These are phyloP conservation scores for Thecamonas trahens DNA, from an alignment of 78 protist species.

Conservation along the genomic window DNA sequence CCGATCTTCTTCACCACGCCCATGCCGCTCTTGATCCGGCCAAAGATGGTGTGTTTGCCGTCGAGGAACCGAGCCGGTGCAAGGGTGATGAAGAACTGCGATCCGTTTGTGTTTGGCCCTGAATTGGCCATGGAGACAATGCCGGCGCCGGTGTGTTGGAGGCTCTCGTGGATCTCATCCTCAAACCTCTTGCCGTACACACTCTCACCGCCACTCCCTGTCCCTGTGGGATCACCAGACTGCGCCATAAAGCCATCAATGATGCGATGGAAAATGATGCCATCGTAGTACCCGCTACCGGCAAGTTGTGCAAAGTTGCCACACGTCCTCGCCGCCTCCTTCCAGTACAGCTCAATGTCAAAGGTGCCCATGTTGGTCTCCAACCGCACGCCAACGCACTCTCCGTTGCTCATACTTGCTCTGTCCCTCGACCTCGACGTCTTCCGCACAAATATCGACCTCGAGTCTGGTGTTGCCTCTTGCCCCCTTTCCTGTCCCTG, in stretches of 20 bases:
- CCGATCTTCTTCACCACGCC: constrained; percentile 53
- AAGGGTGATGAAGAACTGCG: constrained; percentile 80
- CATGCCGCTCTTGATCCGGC: constrained; percentile 70
- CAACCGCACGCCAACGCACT: not conserved
- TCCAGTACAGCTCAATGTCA: constrained; percentile 64
- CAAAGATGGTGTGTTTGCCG: constrained; percentile 83
- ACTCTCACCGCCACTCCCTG: constrained; percentile 82
- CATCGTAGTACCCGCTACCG: constrained; percentile 49
- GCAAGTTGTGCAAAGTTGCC: constrained; percentile 65
- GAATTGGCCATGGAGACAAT: constrained; percentile 77
- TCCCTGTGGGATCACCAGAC: constrained; percentile 89
- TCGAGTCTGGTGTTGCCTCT: too few species aligned
- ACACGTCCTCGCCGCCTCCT: constrained; percentile 76
- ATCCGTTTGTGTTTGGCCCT: constrained; percentile 49
- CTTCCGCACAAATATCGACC: too few species aligned
- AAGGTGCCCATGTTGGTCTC: constrained; percentile 59
- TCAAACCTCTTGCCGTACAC: constrained; percentile 76
- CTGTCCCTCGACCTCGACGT: too few species aligned
- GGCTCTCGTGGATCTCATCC: constrained; percentile 57
- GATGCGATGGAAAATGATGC: constrained; percentile 62
- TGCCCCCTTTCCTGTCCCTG: too few species aligned
- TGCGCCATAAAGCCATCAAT: constrained; percentile 72
- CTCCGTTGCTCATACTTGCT: too few species aligned
- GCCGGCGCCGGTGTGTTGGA: constrained; percentile 85
- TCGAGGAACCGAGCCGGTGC: constrained; percentile 71